These are phyloP conservation scores for Ceratocystis cacaofunesta DNA, from an alignment of 2,329 filamentous ascomycete species.

Conservation along the genomic window DNA sequence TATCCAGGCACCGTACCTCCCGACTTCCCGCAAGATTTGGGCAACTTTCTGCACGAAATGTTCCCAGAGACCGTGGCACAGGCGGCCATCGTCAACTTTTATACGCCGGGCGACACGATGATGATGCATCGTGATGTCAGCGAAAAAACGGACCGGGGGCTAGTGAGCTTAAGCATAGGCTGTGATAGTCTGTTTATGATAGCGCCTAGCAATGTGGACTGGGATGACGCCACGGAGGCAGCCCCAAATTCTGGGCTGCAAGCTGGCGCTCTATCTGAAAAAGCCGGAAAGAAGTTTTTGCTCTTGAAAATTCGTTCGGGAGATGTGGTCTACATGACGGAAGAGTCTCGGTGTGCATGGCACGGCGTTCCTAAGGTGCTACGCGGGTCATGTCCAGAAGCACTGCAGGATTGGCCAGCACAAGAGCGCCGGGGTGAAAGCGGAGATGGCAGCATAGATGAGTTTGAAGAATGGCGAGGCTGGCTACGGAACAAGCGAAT, in stretches of 20 bases:
- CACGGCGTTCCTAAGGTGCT: slow-evolving; percentile 86
- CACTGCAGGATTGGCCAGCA: slow-evolving; percentile 61
- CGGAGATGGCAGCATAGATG: slow-evolving; percentile 22
- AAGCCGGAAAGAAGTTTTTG: slow-evolving; percentile 33
- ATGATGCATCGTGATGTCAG: slow-evolving; percentile 90
- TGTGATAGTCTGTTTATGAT: slow-evolving; percentile 85
- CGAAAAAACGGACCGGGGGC: slow-evolving; percentile 60
- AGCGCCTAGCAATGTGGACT: slow-evolving; percentile 40
- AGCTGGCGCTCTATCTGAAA: too few species aligned
- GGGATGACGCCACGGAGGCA: slow-evolving; percentile 12
- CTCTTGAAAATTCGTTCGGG: slow-evolving; percentile 62
- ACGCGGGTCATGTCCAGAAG: slow-evolving; percentile 60
- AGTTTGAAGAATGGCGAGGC: slow-evolving; percentile 56
- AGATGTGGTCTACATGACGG: slow-evolving; percentile 81
- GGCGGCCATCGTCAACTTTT: slow-evolving; percentile 88
- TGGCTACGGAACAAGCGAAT: slow-evolving; percentile 84
- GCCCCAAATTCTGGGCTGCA: slow-evolving; percentile 9
- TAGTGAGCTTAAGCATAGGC: slow-evolving; percentile 77
- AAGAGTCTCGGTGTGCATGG: slow-evolving; percentile 74
- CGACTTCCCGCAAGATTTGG: slow-evolving; percentile 59
- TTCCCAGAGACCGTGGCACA: slow-evolving; percentile 69
- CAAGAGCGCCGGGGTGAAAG: slow-evolving; percentile 18
- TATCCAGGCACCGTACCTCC: slow-evolving; percentile 60
- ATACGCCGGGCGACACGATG: slow-evolving; percentile 78
- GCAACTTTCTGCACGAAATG: slow-evolving; percentile 47